Evolutionary conservation across 495 filamentous ascomycete genomes (phyloP).

Genomic region (Chaetomium tenue): DNA sequence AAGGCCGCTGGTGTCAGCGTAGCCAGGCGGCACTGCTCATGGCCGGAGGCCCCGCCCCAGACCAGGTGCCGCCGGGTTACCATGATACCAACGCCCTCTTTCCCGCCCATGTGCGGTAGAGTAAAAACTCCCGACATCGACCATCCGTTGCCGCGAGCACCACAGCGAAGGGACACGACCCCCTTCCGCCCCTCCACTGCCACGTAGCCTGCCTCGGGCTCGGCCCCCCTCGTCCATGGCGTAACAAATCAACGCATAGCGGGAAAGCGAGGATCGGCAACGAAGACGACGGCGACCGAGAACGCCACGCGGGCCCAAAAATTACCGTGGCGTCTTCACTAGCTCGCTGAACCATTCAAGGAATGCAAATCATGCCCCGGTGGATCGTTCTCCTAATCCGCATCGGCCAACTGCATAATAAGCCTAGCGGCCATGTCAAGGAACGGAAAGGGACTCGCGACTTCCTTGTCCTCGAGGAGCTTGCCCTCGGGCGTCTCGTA

Average conservation of each 20-base stretch:
- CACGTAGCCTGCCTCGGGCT: background rate
- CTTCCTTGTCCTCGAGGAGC: slow-evolving; percentile 67
- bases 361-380: background rate
- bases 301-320: background rate
- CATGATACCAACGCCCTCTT: too few species aligned
- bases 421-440: slow-evolving; percentile 68
- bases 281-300: background rate
- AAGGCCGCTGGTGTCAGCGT: background rate
- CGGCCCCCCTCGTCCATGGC: background rate
- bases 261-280: background rate
- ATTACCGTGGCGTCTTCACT: too few species aligned
- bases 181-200: too few species aligned
- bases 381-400: slow-evolving; percentile 41
- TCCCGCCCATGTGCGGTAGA: background rate
- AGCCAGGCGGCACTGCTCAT: background rate
- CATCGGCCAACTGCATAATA: slow-evolving; percentile 74
- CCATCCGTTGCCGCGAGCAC: background rate
- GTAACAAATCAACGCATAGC: background rate
- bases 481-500: slow-evolving; percentile 73
- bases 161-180: background rate
- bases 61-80: too few species aligned
- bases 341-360: background rate
- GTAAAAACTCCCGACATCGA: background rate
- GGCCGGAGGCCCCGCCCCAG: too few species aligned
- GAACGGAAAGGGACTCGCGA: slow-evolving; percentile 74